Conservation (phyloP, 75 land plant genomes). For the Sequoia sempervirens region DNA sequence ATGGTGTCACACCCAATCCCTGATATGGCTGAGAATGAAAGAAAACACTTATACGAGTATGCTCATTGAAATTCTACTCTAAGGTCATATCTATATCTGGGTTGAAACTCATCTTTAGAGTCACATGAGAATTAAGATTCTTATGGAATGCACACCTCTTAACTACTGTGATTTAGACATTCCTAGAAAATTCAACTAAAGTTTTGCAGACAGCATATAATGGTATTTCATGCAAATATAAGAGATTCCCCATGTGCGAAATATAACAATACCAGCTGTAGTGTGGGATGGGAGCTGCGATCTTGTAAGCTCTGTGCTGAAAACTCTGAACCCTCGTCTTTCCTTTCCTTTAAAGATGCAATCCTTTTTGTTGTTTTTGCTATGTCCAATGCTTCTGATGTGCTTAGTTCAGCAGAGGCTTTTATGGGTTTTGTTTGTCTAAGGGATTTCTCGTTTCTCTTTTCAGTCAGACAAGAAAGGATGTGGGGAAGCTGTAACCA, state of each 20-base stretch:
- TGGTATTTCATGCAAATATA: not conserved
- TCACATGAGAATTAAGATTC: not conserved
- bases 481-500: conserved; percentile 91
- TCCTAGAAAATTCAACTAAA: not conserved
- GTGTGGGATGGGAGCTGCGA: not conserved
- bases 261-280: not conserved
- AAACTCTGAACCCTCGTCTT: not conserved
- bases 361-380: not conserved
- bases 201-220: not conserved
- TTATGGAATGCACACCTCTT: not conserved
- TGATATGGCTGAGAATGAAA: conserved; percentile 34
- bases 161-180: not conserved
- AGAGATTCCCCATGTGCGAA: not conserved
- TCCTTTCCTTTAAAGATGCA: not conserved
- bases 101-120: not conserved
- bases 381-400: conserved; percentile 4
- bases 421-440: not conserved
- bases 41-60: not conserved
- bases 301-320: not conserved
- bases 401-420: not conserved
- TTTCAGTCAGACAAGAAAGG: conserved; percentile 50
- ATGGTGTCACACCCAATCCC: conserved; percentile 52
- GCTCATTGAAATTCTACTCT: not conserved
- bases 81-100: not conserved
- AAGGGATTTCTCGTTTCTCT: conserved; percentile 25